Evolutionary conservation across 2,329 filamentous ascomycete genomes (phyloP).

Genomic region (Ophiocordyceps australis): DNA sequence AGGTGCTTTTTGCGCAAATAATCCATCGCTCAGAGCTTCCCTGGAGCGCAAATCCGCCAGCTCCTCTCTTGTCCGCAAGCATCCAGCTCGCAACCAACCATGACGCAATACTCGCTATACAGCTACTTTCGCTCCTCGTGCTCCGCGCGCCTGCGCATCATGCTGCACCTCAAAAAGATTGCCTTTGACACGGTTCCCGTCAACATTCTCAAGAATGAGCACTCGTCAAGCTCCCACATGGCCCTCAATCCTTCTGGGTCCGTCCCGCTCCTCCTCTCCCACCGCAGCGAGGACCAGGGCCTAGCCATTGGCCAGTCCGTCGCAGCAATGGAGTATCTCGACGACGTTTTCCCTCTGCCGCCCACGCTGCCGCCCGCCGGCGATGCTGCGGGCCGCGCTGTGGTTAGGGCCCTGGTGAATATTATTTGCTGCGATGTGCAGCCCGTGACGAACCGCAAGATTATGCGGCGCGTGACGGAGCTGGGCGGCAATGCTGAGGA

Average conservation of each 20-base stretch:
- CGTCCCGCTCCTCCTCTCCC: slow-evolving; percentile 32
- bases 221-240: slow-evolving; percentile 23
- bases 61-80: not conserved
- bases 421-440: slow-evolving; percentile 41
- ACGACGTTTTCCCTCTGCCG: slow-evolving; percentile 27
- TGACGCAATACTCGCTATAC: slow-evolving; percentile 25
- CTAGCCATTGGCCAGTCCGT: slow-evolving; percentile 36
- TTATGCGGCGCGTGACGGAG: slow-evolving; percentile 27
- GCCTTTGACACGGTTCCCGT: slow-evolving; percentile 25
- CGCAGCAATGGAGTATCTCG: slow-evolving; percentile 43
- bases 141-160: slow-evolving; percentile 41
- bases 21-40: no score
- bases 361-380: slow-evolving; percentile 29
- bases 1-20: no score
- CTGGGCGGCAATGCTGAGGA: slow-evolving; percentile 21
- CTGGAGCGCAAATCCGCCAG: no score
- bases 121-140: slow-evolving; percentile 46
- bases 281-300: slow-evolving; percentile 7
- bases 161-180: slow-evolving; percentile 34
- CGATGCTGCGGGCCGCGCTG: slow-evolving; percentile 22
- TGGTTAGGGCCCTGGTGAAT: slow-evolving; percentile 30
- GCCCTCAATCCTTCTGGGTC: slow-evolving; percentile 32
- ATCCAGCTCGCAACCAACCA: slow-evolving; percentile 18
- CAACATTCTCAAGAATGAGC: slow-evolving; percentile 35
- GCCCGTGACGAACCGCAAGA: slow-evolving; percentile 38